Evolutionary conservation across 2,329 filamentous ascomycete genomes (phyloP).

Genomic region (Paraphaeosphaeria sporulosa): DNA sequence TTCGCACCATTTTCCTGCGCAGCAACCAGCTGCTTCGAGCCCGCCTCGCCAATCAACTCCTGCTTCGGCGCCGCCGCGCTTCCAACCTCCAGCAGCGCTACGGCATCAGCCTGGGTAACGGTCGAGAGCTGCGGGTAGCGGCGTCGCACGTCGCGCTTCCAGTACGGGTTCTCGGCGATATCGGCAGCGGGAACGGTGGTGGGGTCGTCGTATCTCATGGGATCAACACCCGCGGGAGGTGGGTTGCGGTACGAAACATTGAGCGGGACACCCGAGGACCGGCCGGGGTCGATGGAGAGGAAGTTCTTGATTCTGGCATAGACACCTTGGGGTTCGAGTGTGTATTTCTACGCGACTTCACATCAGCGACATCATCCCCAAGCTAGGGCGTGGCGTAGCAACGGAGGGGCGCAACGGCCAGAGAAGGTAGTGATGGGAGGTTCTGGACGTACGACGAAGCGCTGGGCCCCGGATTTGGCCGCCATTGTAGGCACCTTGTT

Average conservation of each 20-base stretch:
- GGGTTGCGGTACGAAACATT: constrained; percentile 94
- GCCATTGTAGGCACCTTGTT: constrained; percentile 36
- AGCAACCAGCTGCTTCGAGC: constrained; percentile 76
- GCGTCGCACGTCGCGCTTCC: constrained; percentile 89
- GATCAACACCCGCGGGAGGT: constrained; percentile 75
- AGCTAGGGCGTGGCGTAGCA: constrained; percentile 13
- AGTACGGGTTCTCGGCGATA: constrained; percentile 92
- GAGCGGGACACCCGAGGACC: constrained; percentile 89
- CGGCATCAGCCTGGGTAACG: constrained; percentile 83
- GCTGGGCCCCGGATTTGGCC: constrained; percentile 40
- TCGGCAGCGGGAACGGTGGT: constrained; percentile 85
- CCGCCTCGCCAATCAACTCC: constrained; percentile 77
- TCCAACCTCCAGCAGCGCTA: constrained; percentile 83
- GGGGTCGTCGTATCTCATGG: constrained; percentile 78
- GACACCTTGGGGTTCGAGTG: constrained; percentile 85
- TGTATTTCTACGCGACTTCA: constrained; percentile 79
- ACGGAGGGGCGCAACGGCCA: constrained; percentile 9
- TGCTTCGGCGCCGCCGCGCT: constrained; percentile 82
- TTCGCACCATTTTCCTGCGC: constrained; percentile 78
- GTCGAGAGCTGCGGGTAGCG: constrained; percentile 82
- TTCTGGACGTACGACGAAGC: constrained; percentile 38
- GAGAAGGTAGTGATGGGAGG: constrained; percentile 9
- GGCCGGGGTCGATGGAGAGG: constrained; percentile 82
- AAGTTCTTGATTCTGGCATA: constrained; percentile 84
- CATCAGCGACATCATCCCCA: constrained; percentile 23